Conservation (phyloP, 164 flowering plant species). For the Tetrastigma voinierianum region DNA sequence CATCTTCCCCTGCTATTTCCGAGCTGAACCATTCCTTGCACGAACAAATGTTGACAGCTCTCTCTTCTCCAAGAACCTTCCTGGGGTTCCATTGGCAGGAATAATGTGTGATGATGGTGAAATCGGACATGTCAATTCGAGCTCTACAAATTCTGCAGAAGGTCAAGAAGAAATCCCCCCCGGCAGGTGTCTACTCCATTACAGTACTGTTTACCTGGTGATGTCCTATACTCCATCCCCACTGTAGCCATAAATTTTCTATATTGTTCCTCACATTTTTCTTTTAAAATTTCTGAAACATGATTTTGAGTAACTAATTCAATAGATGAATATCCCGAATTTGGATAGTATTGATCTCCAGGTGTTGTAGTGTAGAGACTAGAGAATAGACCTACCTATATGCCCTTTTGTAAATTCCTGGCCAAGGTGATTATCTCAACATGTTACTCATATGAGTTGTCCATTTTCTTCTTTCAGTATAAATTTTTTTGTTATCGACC, state of each 20-base stretch:
- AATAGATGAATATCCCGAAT: no score
- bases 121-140: slow-evolving; percentile 43
- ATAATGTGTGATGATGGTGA: slow-evolving; percentile 63
- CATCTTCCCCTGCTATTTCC: slow-evolving; percentile 65
- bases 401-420: no score
- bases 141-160: slow-evolving; percentile 1
- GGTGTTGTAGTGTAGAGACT: no score
- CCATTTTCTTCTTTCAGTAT: no score
- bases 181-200: slow-evolving; percentile 36
- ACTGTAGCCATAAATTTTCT: background rate
- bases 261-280: no score
- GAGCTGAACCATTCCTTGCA: slow-evolving; percentile 59
- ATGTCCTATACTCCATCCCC: slow-evolving; percentile 38
- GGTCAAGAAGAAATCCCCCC: slow-evolving; percentile 13
- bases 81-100: slow-evolving; percentile 57
- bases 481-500: no score
- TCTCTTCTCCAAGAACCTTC: slow-evolving; percentile 58
- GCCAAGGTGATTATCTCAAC: no score
- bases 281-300: no score
- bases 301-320: no score
- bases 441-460: no score
- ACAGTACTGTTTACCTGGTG: slow-evolving; percentile 51
- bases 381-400: no score
- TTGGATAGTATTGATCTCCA: no score
- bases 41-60: slow-evolving; percentile 48